Evolutionary conservation across 164 flowering plant genomes (phyloP), one percentile per base, ranked within the genome.

Genomic region (Berberis thunbergii): DNA sequence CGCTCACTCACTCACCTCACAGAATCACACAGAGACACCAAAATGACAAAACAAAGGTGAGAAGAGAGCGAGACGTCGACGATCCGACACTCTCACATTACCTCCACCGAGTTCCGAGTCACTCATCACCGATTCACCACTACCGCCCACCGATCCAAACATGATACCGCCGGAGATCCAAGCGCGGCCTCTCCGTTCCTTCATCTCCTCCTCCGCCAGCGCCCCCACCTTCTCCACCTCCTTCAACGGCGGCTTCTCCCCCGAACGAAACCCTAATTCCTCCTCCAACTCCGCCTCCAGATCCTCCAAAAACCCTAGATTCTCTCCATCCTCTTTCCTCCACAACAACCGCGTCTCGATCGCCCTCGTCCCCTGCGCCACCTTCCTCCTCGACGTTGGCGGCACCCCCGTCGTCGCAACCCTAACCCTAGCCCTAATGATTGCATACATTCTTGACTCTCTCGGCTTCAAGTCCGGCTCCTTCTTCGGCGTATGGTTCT

Each of bases 381-480:
- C 78, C 54, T 85, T 94, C 72, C 91, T 94, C 62, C 90, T 94
- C 46, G 97, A 91, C 76, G 86, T 94, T 50, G 99, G 99, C 66
- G 99, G 99, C 49, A 62, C 87, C 2, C 81, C 93, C 3, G 99
- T 94, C 43, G 72, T 80, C 53, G 88, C 86, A 1, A 78, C 85
- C 68, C 76, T 94, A 11, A 84, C 83, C 59, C 65, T 94, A 4
- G 93, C 96, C 26, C 83, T 94, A 61, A 83, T 94, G 88, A 57
- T 83, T 67, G 61, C 96, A 7, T 94, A 94, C 84, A 84, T 89
- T 75, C 83, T 94, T 62, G 99, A 94, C 64, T 84, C 91, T 0
- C 81, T 94, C 62, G 72, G 67, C 63, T 73, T 91, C 75, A 91
- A 86, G 69, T 62, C 88, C 43, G 96, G 84, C 0, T 76, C 97